A percentile compares a stretch with the other conserved stretches of the same genome.
Evolutionary conservation across 1,284 basidiomycete species (phyloP).

Genomic region (Boletellus deceptivus): DNA sequence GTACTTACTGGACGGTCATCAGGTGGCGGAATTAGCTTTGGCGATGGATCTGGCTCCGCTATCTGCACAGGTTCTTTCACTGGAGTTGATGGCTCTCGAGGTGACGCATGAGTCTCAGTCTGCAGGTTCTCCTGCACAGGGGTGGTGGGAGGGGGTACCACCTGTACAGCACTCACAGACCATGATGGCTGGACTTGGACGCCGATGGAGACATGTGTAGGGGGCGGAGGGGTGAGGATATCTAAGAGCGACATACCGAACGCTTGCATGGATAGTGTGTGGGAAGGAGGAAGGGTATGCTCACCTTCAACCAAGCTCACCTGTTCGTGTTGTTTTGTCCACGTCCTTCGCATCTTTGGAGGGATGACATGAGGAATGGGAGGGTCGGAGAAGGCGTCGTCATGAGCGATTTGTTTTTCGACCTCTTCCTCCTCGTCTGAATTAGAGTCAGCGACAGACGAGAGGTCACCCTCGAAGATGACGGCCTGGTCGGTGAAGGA

Average conservation of each 20-base stretch:
- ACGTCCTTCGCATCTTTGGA: conserved; percentile 58
- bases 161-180: conserved; percentile 39
- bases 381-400: conserved; percentile 36
- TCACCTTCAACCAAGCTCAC: conserved; percentile 38
- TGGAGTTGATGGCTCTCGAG: conserved; percentile 7
- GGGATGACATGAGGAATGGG: conserved; percentile 39
- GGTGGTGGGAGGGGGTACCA: conserved; percentile 24
- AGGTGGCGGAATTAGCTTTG: conserved; percentile 12
- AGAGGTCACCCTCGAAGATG: conserved; percentile 52
- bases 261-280: conserved; percentile 19
- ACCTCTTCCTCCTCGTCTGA: conserved; percentile 39
- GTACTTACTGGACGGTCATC: conserved; percentile 23
- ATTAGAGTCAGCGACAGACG: conserved; percentile 33
- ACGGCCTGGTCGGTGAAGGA: conserved; percentile 53
- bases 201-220: conserved; percentile 34
- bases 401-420: conserved; percentile 37
- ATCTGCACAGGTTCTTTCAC: conserved; percentile 12
- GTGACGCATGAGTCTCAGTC: conserved; percentile 2
- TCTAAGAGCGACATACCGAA: conserved; percentile 31
- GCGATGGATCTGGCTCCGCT: conserved; percentile 9
- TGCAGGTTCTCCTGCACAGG: conserved; percentile 15
- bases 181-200: conserved; percentile 34
- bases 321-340: conserved; percentile 47
- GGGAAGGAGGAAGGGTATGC: conserved; percentile 15
- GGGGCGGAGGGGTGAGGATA: conserved; percentile 19